These are phyloP conservation scores for Fusarium citri DNA, from an alignment of 2,329 filamentous ascomycete genomes.

Conservation along the genomic window DNA sequence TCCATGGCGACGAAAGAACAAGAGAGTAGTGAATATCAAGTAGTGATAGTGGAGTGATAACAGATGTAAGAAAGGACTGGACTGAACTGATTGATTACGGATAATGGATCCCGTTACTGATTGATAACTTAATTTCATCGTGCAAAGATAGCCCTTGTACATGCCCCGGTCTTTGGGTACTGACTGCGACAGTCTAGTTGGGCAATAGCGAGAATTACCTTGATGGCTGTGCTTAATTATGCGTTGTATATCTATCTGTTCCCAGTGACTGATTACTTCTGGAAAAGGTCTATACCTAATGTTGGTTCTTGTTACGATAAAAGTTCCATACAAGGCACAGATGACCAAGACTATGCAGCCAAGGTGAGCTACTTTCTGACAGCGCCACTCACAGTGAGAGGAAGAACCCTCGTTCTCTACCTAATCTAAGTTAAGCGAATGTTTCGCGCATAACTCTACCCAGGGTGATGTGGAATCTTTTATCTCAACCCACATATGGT, in stretches of 20 bases:
- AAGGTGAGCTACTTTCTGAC: not conserved
- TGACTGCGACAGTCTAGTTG: not conserved
- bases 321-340: not conserved
- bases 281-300: not conserved
- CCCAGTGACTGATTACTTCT: not conserved
- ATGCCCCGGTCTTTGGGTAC: conserved; percentile 6
- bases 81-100: conserved; percentile 33
- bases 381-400: not conserved
- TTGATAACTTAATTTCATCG: conserved; percentile 44
- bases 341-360: not conserved
- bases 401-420: not conserved
- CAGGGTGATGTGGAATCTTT: not conserved
- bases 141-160: conserved; percentile 11
- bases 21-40: not conserved
- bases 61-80: not conserved
- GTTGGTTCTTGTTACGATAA: not conserved
- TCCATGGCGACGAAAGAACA: not conserved
- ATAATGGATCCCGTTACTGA: conserved; percentile 33
- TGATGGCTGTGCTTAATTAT: not conserved
- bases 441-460: not conserved
- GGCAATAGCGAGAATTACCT: conserved; percentile 1
- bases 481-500: not conserved
- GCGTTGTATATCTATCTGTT: not conserved
- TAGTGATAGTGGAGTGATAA: not conserved
- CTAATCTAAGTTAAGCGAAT: not conserved